Evolutionary conservation across 805 yeast species (phyloP).

Genomic region (Yarrowia bubula): DNA sequence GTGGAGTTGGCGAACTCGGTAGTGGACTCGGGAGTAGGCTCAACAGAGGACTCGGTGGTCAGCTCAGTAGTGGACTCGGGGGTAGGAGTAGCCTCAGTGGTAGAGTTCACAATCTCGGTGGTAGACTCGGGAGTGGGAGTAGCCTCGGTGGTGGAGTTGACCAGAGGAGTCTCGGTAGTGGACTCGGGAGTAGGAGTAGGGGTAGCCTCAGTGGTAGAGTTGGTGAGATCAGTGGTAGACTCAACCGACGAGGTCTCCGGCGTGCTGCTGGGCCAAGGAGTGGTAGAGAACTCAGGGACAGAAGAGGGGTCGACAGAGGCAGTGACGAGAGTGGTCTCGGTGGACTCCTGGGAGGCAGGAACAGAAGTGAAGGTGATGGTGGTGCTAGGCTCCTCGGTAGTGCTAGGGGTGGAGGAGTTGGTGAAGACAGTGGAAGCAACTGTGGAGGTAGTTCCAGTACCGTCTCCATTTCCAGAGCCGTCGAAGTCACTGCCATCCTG

Average conservation of each 20-base stretch:
- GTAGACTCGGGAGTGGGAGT: neutral
- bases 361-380: neutral
- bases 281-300: neutral
- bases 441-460: neutral
- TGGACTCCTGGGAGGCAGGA: neutral
- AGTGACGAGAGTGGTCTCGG: neutral
- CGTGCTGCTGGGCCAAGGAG: neutral
- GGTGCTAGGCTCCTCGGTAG: neutral
- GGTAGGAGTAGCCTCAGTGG: neutral
- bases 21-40: neutral
- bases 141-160: neutral
- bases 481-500: conserved; percentile 3
- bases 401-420: neutral
- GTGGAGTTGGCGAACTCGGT: neutral
- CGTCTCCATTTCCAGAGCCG: conserved; percentile 9
- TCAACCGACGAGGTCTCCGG: neutral
- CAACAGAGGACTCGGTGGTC: neutral
- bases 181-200: neutral
- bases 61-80: neutral
- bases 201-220: neutral
- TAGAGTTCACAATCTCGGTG: neutral
- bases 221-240: neutral
- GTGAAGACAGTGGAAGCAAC: neutral
- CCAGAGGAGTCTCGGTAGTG: neutral
- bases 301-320: neutral